Conservation (phyloP, 257 asterid species). For the Eucommia ulmoides region DNA sequence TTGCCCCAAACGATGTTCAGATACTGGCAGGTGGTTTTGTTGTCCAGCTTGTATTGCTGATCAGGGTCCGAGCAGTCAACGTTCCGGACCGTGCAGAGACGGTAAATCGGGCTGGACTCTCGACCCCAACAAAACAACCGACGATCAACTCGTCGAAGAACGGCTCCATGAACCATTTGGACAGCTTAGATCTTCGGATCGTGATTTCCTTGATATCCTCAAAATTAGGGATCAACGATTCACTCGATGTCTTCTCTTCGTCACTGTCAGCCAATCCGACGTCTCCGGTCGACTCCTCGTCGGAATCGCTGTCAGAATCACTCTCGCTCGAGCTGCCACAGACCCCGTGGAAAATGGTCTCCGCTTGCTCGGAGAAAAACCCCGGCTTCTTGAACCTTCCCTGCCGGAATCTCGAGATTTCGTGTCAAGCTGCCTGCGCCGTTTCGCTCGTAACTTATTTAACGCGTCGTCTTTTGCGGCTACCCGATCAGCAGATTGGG, state of each 20-base stretch:
- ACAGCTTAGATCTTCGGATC: conserved; percentile 76
- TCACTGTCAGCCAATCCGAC: conserved; percentile 89
- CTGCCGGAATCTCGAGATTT: conserved; percentile 50
- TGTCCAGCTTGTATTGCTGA: conserved; percentile 73
- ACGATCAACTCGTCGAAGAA: conserved; percentile 88
- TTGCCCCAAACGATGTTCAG: conserved; percentile 90
- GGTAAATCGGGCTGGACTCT: conserved; percentile 71
- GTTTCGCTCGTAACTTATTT: conserved; percentile 47
- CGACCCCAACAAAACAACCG: conserved; percentile 94
- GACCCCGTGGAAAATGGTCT: conserved; percentile 52
- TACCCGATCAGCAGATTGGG: conserved; percentile 56
- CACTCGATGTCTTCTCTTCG: conserved; percentile 56
- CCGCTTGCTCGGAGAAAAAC: conserved; percentile 77
- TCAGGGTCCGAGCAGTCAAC: conserved; percentile 78
- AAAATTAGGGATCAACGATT: conserved; percentile 60
- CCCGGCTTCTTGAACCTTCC: conserved; percentile 52
- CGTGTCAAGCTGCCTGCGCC: conserved; percentile 42
- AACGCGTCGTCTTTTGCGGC: conserved; percentile 74
- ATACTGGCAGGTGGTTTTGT: conserved; percentile 76
- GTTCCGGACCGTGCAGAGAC: conserved; percentile 78
- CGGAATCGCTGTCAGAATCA: conserved; percentile 70
- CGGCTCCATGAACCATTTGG: conserved; percentile 98
- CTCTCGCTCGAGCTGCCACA: conserved; percentile 68
- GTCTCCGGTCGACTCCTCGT: conserved; percentile 68
- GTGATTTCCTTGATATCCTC: conserved; percentile 87